phyloP scores from a whole-genome alignment of 2,329 filamentous ascomycete species.

The Pyrenophora tritici-repentis region DNA sequence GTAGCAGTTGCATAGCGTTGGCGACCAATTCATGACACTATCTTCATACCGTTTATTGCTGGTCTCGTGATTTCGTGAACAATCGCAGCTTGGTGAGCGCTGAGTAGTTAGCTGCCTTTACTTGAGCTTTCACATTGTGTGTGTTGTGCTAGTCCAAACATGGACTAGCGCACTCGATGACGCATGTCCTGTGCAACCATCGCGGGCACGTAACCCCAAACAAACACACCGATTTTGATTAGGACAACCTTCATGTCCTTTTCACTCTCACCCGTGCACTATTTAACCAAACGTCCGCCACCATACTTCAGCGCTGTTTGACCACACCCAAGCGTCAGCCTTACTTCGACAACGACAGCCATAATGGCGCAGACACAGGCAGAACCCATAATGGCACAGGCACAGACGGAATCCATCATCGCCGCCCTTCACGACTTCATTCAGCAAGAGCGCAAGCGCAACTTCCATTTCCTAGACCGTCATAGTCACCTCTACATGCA shows the following conservation, averaged over 20 bases:
- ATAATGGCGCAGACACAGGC: neutral
- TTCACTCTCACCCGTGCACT: no score
- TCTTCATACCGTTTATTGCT: no score
- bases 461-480: constrained; percentile 20
- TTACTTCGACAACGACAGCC: no score
- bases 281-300: no score
- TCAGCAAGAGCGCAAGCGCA: constrained; percentile 14
- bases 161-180: neutral
- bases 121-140: neutral
- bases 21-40: neutral
- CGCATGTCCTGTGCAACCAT: neutral
- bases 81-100: neutral
- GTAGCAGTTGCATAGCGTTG: constrained; percentile 7
- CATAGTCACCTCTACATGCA: constrained; percentile 15
- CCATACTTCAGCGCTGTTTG: neutral
- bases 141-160: neutral
- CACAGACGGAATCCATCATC: constrained; percentile 1
- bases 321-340: neutral
- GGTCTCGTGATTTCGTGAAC: no score
- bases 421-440: constrained; percentile 16
- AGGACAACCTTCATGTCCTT: no score
- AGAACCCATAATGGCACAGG: neutral
- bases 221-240: no score
- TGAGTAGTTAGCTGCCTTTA: neutral
- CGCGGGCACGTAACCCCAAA: no score